Base-by-base conservation (phyloP, 345 rosid species). In the Hibiscus tridactylites region DNA sequence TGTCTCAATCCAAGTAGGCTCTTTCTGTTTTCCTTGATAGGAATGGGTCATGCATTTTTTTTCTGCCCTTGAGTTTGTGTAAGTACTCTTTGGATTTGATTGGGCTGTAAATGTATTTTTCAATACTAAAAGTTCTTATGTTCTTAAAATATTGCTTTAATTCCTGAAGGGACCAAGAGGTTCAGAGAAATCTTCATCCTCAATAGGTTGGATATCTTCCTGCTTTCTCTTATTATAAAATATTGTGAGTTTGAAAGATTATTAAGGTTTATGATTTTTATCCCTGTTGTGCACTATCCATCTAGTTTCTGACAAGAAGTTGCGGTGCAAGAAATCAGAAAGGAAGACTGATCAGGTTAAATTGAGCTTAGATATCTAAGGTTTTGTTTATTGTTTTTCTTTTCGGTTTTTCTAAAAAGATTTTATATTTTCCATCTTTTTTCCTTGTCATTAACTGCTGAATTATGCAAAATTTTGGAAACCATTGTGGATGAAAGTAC, bases 301-400 rank as follows among this genome's bases (percentile, higher is more conserved):
- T 66, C 37, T 77, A 88, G 88, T 15, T 80, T 66, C 83, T 66
- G 66, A 76, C 28, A 73, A 66, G 75, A 88, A 84, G 75, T 47
- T 47, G 72, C 60, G 42, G 76, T 62, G 13, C 29, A 74, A 35
- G 75, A 75, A 49, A 70, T 65, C 61, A 61, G 77, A 73, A 82
- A 74, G 78, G 71, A 83, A 78, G 63, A 70, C 59, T 19, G 78
- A 73, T 72, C 73, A 73, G 81, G 88, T 83, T 73, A 63, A 74
- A 16, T 17, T 26, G 42, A 80, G 70, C 60, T 79, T 67, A 71
- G 29, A 71, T 44, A 49, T 49, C 53, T 49, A 31, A 65, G 16
- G 6, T 63, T 76, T 66, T 63, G 44, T 56, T 44, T 24, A 17
- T 24, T 24, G 0, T 39, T 5, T 50, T 35, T 24, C 17, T 29